These are phyloP conservation scores for Fistulinella prunicolor DNA, from an alignment of 768 basidiomycete species.

Conservation along the genomic window DNA sequence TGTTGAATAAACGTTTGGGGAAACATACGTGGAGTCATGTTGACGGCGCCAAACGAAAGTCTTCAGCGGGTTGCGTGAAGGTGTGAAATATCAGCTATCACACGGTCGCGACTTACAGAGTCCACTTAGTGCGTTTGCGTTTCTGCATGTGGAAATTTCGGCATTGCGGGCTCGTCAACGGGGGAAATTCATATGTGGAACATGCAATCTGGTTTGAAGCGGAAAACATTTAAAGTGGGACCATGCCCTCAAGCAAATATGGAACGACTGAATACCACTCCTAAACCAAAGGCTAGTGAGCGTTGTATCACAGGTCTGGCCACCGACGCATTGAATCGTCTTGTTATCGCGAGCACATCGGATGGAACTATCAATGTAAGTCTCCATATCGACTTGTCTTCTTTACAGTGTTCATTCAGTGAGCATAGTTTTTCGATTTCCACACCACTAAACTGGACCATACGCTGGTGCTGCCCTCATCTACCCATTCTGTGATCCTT, in stretches of 20 bases:
- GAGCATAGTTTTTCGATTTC: constrained; percentile 89
- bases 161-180: constrained; percentile 76
- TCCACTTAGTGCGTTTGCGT: constrained; percentile 70
- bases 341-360: constrained; percentile 78
- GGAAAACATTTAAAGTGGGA: constrained; percentile 74
- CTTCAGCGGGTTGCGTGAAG: constrained; percentile 63
- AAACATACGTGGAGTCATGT: constrained; percentile 65
- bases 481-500: constrained; percentile 65
- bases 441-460: constrained; percentile 75
- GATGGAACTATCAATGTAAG: constrained; percentile 89
- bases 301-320: constrained; percentile 78
- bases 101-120: not conserved
- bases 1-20: constrained; percentile 77
- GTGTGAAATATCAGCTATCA: constrained; percentile 36
- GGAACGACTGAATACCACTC: constrained; percentile 39
- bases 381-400: constrained; percentile 8
- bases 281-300: constrained; percentile 41
- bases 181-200: constrained; percentile 91
- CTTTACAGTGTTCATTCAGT: not conserved
- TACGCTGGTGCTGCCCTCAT: constrained; percentile 63
- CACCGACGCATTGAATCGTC: constrained; percentile 79
- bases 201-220: constrained; percentile 88
- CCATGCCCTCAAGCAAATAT: constrained; percentile 54
- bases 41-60: constrained; percentile 47
- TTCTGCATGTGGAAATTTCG: constrained; percentile 95